Conservation (phyloP, 306 rosid genomes). For the Geum urbanum region DNA sequence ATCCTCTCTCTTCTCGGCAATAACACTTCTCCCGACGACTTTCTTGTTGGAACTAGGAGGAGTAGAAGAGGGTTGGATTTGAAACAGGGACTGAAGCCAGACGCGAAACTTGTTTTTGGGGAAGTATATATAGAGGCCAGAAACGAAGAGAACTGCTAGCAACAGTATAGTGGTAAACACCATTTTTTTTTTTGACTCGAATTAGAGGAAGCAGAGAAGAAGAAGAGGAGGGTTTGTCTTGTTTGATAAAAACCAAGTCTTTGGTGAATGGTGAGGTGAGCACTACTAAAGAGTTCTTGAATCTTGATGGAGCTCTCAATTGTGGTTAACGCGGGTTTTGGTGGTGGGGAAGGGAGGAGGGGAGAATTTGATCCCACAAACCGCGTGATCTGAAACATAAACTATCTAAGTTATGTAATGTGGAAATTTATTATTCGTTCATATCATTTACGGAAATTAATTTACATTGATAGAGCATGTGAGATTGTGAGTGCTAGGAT, state of each 20-base stretch:
- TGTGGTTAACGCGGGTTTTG: constrained; percentile 40
- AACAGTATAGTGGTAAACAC: constrained; percentile 36
- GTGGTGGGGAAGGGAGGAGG: neutral
- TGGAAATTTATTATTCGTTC: neutral
- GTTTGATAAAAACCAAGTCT: constrained; percentile 3
- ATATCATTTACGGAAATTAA: neutral
- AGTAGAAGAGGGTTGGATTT: constrained; percentile 7
- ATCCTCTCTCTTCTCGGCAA: constrained; percentile 15
- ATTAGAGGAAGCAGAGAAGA: neutral
- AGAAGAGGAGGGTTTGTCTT: constrained; percentile 22
- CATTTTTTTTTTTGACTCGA: constrained; percentile 28
- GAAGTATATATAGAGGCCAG: constrained; percentile 41
- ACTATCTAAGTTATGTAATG: neutral
- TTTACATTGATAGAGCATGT: neutral
- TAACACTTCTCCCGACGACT: neutral
- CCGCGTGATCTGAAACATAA: constrained; percentile 44
- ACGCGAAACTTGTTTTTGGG: constrained; percentile 43
- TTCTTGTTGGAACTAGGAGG: neutral
- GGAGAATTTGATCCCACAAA: constrained; percentile 47
- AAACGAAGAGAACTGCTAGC: constrained; percentile 49
- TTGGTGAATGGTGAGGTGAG: constrained; percentile 7
- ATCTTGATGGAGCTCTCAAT: neutral
- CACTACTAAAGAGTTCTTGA: neutral
- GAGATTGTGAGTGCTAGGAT: constrained; percentile 1
- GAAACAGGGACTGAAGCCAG: constrained; percentile 34